Evolutionary conservation across 2,329 filamentous ascomycete species (phyloP).

Genomic region (Colletotrichum sublineola): DNA sequence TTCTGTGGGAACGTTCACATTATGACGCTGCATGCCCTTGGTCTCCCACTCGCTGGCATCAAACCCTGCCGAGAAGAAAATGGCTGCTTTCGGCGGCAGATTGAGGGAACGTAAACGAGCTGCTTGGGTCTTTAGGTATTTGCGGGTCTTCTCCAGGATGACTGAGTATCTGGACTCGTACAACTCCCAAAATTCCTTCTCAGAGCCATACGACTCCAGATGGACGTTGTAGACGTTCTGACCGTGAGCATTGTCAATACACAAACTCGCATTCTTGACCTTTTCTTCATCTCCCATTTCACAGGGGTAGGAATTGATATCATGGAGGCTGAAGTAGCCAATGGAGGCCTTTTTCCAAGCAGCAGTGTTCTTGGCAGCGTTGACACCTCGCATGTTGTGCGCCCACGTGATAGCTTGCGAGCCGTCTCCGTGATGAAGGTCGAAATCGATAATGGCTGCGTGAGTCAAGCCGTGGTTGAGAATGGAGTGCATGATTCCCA

Average conservation of each 20-base stretch:
- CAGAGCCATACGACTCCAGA: conserved; percentile 85
- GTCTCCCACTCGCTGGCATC: conserved; percentile 97
- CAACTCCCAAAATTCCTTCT: conserved; percentile 88
- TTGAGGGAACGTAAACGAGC: conserved; percentile 71
- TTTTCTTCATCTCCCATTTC: conserved; percentile 95
- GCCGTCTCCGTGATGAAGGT: conserved; percentile 94
- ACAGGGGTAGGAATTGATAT: conserved; percentile 98
- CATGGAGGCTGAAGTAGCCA: conserved; percentile 96
- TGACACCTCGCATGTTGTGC: conserved; percentile 79
- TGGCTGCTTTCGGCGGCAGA: conserved; percentile 81
- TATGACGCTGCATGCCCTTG: conserved; percentile 93
- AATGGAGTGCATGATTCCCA: conserved; percentile 92
- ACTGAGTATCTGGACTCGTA: conserved; percentile 85
- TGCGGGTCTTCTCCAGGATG: conserved; percentile 84
- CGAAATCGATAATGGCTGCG: conserved; percentile 92
- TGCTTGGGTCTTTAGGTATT: conserved; percentile 81
- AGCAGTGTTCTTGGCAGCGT: conserved; percentile 76
- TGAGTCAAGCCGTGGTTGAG: conserved; percentile 89
- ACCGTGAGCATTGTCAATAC: conserved; percentile 92
- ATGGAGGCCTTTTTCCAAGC: conserved; percentile 87
- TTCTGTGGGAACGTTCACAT: conserved; percentile 94
- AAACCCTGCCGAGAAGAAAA: conserved; percentile 96
- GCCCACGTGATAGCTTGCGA: conserved; percentile 95
- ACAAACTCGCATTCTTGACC: conserved; percentile 92
- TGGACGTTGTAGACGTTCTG: conserved; percentile 98